phyloP scores from a whole-genome alignment of 805 yeast species.

The Ogataea pilisensis region DNA sequence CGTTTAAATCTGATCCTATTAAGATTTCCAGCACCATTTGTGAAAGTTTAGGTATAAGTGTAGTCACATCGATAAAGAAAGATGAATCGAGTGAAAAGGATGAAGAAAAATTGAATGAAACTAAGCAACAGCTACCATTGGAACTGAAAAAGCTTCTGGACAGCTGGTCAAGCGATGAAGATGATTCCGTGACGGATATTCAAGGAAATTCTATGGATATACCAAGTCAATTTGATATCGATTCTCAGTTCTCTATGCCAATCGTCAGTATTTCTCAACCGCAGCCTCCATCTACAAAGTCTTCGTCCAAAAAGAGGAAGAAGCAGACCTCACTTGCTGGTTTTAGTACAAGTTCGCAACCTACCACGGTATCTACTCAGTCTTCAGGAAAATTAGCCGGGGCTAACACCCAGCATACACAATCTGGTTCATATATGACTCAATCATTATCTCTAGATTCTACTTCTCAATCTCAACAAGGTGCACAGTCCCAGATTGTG shows the following conservation, averaged over 20 bases:
- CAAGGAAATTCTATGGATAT: not conserved
- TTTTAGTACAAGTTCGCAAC: not conserved
- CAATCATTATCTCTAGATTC: not conserved
- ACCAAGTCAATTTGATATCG: not conserved
- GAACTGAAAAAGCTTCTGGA: constrained; percentile 13
- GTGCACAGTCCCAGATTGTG: constrained; percentile 6
- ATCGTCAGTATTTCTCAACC: constrained; percentile 9
- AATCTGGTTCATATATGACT: not conserved
- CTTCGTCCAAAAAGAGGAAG: not conserved
- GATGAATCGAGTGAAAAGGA: not conserved
- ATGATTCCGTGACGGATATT: not conserved
- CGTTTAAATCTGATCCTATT: constrained; percentile 2
- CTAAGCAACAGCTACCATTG: constrained; percentile 3
- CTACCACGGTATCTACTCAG: not conserved
- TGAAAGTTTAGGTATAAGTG: constrained; percentile 11
- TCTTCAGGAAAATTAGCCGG: not conserved
- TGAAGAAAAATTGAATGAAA: constrained; percentile 1
- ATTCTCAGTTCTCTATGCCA: constrained; percentile 7
- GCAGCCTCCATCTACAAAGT: not conserved
- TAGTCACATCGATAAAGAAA: constrained; percentile 4
- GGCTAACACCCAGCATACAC: not conserved
- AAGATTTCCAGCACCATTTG: constrained; percentile 5
- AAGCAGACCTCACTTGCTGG: not conserved
- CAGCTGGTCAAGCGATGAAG: constrained; percentile 16
- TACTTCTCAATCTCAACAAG: not conserved